These are phyloP conservation scores for Psilocybe cyanescens DNA, from an alignment of 768 basidiomycete genomes.

Conservation along the genomic window DNA sequence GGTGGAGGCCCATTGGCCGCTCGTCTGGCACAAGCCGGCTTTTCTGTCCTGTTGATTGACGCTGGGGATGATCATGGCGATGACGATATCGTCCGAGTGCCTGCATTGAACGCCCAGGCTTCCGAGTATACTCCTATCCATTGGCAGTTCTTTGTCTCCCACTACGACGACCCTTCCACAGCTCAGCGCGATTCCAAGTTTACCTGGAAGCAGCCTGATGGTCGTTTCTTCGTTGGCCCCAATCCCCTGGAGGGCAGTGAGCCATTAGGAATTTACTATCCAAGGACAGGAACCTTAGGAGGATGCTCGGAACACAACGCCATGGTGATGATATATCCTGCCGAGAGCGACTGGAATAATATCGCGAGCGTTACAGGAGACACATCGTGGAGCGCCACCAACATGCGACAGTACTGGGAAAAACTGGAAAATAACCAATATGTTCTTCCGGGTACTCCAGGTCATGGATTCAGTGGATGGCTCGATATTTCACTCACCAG, in stretches of 20 bases:
- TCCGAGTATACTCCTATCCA: constrained; percentile 9
- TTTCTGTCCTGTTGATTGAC: constrained; percentile 10
- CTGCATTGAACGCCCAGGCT: constrained; percentile 1
- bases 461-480: constrained; percentile 13
- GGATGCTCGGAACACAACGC: constrained; percentile 17
- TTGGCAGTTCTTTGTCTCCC: constrained; percentile 13
- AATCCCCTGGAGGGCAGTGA: constrained; percentile 11
- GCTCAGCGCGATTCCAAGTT: constrained; percentile 13
- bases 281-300: constrained; percentile 9
- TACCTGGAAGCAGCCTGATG: constrained; percentile 9
- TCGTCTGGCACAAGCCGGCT: constrained; percentile 11
- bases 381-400: constrained; percentile 5
- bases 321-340: constrained; percentile 9
- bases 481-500: constrained; percentile 7
- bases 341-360: constrained; percentile 12
- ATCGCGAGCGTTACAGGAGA: constrained; percentile 12
- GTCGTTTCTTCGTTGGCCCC: constrained; percentile 10
- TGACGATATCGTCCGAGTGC: constrained; percentile 6
- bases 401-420: constrained; percentile 10
- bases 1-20: constrained; percentile 13
- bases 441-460: background rate
- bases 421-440: constrained; percentile 12
- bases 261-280: constrained; percentile 10
- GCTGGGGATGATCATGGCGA: constrained; percentile 13
- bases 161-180: constrained; percentile 4